These are phyloP conservation scores for Multifurca ochricompacta DNA, from an alignment of 768 basidiomycete species.

Conservation along the genomic window DNA sequence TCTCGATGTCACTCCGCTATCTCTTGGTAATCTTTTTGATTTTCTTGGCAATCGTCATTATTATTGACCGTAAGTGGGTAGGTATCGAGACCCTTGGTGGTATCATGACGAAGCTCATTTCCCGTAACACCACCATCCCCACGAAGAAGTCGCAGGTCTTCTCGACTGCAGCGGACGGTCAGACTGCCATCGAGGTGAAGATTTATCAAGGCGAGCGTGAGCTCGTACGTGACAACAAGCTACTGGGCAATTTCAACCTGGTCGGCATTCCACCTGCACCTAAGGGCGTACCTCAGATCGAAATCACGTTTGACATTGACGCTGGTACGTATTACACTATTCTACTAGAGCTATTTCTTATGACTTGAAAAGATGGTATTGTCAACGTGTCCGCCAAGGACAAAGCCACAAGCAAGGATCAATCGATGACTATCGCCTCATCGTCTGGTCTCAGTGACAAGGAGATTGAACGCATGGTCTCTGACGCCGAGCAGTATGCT, in stretches of 20 bases:
- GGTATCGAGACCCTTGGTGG: conserved; percentile 96
- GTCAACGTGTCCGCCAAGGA: conserved; percentile 97
- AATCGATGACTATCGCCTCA: conserved; percentile 95
- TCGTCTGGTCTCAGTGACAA: conserved; percentile 94
- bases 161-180: conserved; percentile 97
- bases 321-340: conserved; percentile 48
- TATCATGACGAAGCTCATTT: conserved; percentile 99
- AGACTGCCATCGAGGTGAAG: conserved; percentile 99
- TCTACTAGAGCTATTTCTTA: conserved; percentile 1
- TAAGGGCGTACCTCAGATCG: conserved; percentile 70
- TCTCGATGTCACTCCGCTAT: conserved; percentile 92
- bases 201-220: conserved; percentile 99
- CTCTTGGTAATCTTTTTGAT: conserved; percentile 58
- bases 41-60: background rate
- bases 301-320: conserved; percentile 95
- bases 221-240: conserved; percentile 95
- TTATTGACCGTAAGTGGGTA: conserved; percentile 19
- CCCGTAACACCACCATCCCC: conserved; percentile 97
- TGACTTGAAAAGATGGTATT: conserved; percentile 61
- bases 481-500: conserved; percentile 89
- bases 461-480: conserved; percentile 96
- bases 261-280: conserved; percentile 88
- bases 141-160: conserved; percentile 99
- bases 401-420: conserved; percentile 85
- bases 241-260: conserved; percentile 99